A percentile compares a stretch with the other conserved stretches of the same genome.
phyloP scores from a whole-genome alignment of 148 eudicot species.

The Spergularia marina region DNA sequence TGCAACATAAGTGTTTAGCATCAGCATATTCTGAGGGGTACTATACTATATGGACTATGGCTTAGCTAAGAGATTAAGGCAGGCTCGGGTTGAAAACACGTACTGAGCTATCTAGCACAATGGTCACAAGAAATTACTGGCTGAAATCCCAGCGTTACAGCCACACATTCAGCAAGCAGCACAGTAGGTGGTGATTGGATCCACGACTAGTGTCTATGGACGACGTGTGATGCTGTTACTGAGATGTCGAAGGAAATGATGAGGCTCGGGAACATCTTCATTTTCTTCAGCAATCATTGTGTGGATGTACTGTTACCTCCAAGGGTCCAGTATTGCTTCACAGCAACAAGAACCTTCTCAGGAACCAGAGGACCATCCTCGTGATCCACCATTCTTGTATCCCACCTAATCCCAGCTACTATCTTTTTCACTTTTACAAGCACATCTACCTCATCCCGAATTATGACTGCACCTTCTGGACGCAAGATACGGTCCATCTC shows the following conservation, averaged over 20 bases:
- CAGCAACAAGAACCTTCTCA: constrained; percentile 80
- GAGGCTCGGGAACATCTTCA: not conserved
- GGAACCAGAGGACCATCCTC: constrained; percentile 89
- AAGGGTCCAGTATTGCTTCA: constrained; percentile 79
- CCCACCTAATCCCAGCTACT: constrained; percentile 76
- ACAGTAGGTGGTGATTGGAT: not conserved
- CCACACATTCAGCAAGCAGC: not conserved
- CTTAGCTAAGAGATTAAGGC: constrained; percentile 2
- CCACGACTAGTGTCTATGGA: not conserved
- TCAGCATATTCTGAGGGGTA: constrained; percentile 7
- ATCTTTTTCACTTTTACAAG: constrained; percentile 74
- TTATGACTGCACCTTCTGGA: constrained; percentile 90
- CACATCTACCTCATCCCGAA: constrained; percentile 85
- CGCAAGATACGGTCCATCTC: constrained; percentile 95
- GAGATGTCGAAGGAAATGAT: not conserved
- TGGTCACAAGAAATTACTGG: not conserved
- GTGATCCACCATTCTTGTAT: constrained; percentile 70
- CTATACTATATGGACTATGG: constrained; percentile 9
- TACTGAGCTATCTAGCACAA: not conserved
- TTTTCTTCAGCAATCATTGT: constrained; percentile 23
- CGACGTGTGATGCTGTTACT: not conserved
- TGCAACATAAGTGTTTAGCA: not conserved
- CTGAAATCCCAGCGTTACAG: not conserved
- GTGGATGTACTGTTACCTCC: constrained; percentile 67
- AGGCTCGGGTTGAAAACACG: constrained; percentile 5